Evolutionary conservation across 1,284 basidiomycete genomes (phyloP).

Genomic region (Ustilago curta): DNA sequence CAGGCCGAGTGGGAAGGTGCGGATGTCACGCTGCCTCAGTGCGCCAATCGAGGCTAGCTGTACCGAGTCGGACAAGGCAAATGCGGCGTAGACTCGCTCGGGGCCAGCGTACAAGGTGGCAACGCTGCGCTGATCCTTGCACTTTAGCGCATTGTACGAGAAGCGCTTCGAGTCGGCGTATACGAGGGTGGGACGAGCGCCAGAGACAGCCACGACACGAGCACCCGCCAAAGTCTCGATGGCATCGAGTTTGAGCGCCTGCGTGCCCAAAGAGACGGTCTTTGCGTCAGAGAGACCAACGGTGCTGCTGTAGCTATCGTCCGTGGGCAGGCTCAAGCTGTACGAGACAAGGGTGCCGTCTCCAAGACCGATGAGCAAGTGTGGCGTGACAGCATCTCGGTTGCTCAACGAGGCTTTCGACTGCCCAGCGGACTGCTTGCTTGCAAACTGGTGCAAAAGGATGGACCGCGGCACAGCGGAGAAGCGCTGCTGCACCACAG

Average conservation of each 20-base stretch:
- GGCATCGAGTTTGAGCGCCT: conserved; percentile 76
- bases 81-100: conserved; percentile 35
- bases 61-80: conserved; percentile 49
- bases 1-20: conserved; percentile 66
- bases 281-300: conserved; percentile 72
- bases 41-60: conserved; percentile 61
- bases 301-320: conserved; percentile 35
- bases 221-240: conserved; percentile 49
- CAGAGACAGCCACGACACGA: conserved; percentile 59
- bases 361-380: conserved; percentile 81
- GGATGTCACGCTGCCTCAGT: conserved; percentile 64
- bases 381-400: conserved; percentile 49
- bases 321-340: conserved; percentile 63
- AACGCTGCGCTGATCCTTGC: conserved; percentile 53
- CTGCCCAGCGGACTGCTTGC: conserved; percentile 13
- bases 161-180: conserved; percentile 58
- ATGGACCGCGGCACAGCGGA: conserved; percentile 76
- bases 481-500: conserved; percentile 25
- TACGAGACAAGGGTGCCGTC: conserved; percentile 83
- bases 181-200: conserved; percentile 66
- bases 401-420: conserved; percentile 19
- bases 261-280: conserved; percentile 77
- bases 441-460: conserved; percentile 77
- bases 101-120: conserved; percentile 37
- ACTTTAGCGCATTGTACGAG: conserved; percentile 62